These are phyloP conservation scores for Sungouiozyma intestinalis DNA, from an alignment of 805 yeast genomes.

Conservation along the genomic window DNA sequence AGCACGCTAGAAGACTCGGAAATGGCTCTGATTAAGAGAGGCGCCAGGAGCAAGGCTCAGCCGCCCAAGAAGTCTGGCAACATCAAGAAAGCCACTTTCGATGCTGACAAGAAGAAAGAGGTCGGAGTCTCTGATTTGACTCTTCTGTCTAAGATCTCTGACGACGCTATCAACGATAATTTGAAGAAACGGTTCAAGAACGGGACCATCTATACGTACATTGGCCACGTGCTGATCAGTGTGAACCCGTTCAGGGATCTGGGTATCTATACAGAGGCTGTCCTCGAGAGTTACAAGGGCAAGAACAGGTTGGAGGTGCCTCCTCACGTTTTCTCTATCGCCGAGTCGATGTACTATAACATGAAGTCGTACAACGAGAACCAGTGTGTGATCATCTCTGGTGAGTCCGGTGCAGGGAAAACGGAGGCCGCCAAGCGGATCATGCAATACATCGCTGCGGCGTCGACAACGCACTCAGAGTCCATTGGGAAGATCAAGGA, in stretches of 20 bases:
- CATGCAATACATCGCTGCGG: slow-evolving; percentile 93
- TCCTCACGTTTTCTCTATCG: slow-evolving; percentile 97
- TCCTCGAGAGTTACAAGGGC: slow-evolving; percentile 69
- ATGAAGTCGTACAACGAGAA: slow-evolving; percentile 88
- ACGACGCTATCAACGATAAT: slow-evolving; percentile 87
- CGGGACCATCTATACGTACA: slow-evolving; percentile 83
- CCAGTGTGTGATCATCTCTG: slow-evolving; percentile 95
- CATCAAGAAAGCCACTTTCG: slow-evolving; percentile 85
- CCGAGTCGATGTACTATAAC: slow-evolving; percentile 93
- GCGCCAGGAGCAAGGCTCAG: slow-evolving; percentile 47
- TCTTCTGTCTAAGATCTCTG: slow-evolving; percentile 74
- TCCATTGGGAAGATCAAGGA: slow-evolving; percentile 82
- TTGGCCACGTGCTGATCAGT: slow-evolving; percentile 89
- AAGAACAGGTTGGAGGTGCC: slow-evolving; percentile 93
- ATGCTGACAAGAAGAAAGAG: slow-evolving; percentile 78
- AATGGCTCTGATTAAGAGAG: slow-evolving; percentile 74
- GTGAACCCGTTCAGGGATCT: slow-evolving; percentile 94
- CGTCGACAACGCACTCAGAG: slow-evolving; percentile 48
- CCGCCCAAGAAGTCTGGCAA: slow-evolving; percentile 46
- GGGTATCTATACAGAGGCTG: slow-evolving; percentile 84
- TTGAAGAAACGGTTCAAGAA: slow-evolving; percentile 81
- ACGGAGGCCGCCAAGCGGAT: slow-evolving; percentile 97
- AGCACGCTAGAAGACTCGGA: background rate
- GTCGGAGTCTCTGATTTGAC: slow-evolving; percentile 98
- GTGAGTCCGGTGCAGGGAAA: slow-evolving; percentile 97